phyloP scores from a whole-genome alignment of 2,329 filamentous ascomycete genomes.

The Ramichloridium luteum region DNA sequence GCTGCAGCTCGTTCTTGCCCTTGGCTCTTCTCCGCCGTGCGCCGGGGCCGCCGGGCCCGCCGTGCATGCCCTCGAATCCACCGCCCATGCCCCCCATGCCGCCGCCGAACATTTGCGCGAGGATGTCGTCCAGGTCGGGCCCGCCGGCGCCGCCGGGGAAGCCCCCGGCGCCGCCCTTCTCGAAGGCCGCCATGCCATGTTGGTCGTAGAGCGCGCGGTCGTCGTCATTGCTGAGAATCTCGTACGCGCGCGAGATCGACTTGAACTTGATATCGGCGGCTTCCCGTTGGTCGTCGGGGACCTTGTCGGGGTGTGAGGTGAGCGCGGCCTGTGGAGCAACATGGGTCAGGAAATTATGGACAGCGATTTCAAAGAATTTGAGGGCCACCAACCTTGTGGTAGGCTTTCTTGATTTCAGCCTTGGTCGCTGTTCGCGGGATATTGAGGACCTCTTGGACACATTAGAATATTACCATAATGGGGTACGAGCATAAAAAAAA shows the following conservation, averaged over 20 bases:
- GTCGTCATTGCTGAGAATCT: slow-evolving; percentile 92
- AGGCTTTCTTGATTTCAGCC: slow-evolving; percentile 80
- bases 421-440: slow-evolving; percentile 60
- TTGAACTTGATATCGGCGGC: slow-evolving; percentile 91
- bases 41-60: slow-evolving; percentile 7
- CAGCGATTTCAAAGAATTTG: too few relatives aligned
- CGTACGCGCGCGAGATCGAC: slow-evolving; percentile 82
- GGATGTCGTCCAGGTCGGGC: slow-evolving; percentile 80
- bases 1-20: slow-evolving; percentile 74
- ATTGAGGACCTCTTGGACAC: slow-evolving; percentile 69
- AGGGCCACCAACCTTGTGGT: slow-evolving; percentile 65
- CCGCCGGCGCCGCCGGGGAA: slow-evolving; percentile 55
- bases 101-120: slow-evolving; percentile 77
- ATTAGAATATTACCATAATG: too few relatives aligned
- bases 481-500: too few relatives aligned
- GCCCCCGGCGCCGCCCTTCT: slow-evolving; percentile 52
- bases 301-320: slow-evolving; percentile 89
- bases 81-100: slow-evolving; percentile 48
- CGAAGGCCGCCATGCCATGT: slow-evolving; percentile 92
- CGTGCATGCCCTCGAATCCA: slow-evolving; percentile 41
- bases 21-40: slow-evolving; percentile 36
- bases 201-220: slow-evolving; percentile 86
- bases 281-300: slow-evolving; percentile 69
- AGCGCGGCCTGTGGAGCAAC: slow-evolving; percentile 37
- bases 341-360: slow-evolving; percentile 4